Percentiles rank a stretch among this genome's conserved stretches.
phyloP scores from a whole-genome alignment of 164 flowering plant genomes.

The Platanus orientalis region DNA sequence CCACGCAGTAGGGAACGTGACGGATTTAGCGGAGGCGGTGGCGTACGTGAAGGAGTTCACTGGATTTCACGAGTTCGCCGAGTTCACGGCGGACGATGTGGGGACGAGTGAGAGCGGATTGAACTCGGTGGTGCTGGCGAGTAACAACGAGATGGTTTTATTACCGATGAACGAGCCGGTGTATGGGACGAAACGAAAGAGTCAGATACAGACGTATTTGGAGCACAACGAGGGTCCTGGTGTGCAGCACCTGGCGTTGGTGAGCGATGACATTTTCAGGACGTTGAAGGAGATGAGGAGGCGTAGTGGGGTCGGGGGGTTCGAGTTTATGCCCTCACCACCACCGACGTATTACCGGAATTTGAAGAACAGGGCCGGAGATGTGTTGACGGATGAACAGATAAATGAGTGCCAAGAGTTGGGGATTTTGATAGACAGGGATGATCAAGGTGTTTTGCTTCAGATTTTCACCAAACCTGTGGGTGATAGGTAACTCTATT shows the following conservation, averaged over 20 bases:
- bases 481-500: conserved; percentile 90
- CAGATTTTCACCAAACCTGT: conserved; percentile 93
- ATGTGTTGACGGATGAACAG: conserved; percentile 74
- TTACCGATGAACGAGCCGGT: conserved; percentile 90
- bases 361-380: conserved; percentile 61
- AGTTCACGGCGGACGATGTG: conserved; percentile 85
- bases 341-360: conserved; percentile 81
- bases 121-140: conserved; percentile 75
- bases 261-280: conserved; percentile 59
- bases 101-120: conserved; percentile 88
- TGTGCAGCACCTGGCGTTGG: conserved; percentile 79
- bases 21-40: conserved; percentile 50
- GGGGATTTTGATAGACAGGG: conserved; percentile 85
- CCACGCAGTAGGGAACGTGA: conserved; percentile 85
- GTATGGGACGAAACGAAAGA: conserved; percentile 78
- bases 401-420: conserved; percentile 78
- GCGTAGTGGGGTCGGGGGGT: conserved; percentile 69
- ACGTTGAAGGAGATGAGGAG: conserved; percentile 82
- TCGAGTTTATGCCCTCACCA: conserved; percentile 92
- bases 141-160: conserved; percentile 70
- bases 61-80: conserved; percentile 88
- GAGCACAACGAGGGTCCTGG: conserved; percentile 94
- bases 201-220: conserved; percentile 87
- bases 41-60: conserved; percentile 57
- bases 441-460: conserved; percentile 77